These are phyloP conservation scores for Arabidopsis hybrid DNA, from an alignment of 441 rosid species.

Conservation along the genomic window DNA sequence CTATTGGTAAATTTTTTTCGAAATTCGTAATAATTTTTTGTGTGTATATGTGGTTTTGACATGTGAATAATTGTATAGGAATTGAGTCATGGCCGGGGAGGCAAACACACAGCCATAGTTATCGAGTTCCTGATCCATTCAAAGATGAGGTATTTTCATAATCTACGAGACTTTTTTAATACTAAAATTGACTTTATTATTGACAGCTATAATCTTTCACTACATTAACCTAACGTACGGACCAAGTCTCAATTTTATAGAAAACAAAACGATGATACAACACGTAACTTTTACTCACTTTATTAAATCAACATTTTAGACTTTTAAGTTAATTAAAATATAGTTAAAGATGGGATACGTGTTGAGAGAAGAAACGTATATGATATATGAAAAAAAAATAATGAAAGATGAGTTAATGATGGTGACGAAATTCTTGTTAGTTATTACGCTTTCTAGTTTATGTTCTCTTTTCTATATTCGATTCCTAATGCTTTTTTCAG, in stretches of 20 bases:
- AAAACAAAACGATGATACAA: not conserved
- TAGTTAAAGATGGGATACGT: not conserved
- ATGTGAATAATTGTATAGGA: conserved; percentile 48
- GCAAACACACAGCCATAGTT: conserved; percentile 84
- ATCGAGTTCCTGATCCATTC: conserved; percentile 66
- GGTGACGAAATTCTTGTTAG: not conserved
- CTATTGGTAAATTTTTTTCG: too few relatives aligned
- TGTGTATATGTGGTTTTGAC: not conserved
- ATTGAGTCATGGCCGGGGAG: conserved; percentile 74
- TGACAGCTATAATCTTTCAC: not conserved
- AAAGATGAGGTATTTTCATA: conserved; percentile 54
- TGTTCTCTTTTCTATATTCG: not conserved
- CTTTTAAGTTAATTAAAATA: not conserved
- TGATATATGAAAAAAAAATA: not conserved
- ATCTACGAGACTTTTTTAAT: not conserved
- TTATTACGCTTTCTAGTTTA: not conserved
- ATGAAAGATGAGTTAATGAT: not conserved
- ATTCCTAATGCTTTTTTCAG: not conserved
- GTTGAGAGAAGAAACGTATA: not conserved
- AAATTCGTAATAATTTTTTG: not conserved
- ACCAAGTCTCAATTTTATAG: not conserved
- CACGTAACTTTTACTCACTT: not conserved
- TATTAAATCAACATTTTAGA: not conserved
- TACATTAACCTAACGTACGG: conserved; percentile 9
- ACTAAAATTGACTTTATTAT: not conserved